Evolutionary conservation across 208 protist species (phyloP), one percentile per base, ranked within the genome.

Genomic region (Spongospora subterranea): DNA sequence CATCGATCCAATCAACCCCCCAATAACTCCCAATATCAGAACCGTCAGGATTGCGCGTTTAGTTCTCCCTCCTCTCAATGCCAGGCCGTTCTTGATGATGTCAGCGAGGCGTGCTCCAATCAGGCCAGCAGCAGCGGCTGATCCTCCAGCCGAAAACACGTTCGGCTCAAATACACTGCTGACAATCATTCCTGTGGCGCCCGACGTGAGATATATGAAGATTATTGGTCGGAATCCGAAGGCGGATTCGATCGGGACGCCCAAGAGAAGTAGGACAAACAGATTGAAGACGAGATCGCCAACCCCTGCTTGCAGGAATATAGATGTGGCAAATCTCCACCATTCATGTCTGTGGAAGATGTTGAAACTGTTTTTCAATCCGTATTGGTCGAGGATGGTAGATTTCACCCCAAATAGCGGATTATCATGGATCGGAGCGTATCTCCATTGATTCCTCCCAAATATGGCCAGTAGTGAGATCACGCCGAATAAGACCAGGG

Each of bases 141-240:
- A 6, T 40, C 71, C 35, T 43, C 71, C 71, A 82, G n/a, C n/a
- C 6, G 17, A 20, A 45, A 40, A 43, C 71, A 43, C n/a, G 6
- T 6, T 20, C 17, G 71, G 71, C 17, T 6, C 35, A 43, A 82
- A 60, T 60, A 60, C 50, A 60, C 50, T 60, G n/a, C 71, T 82
- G n/a, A 82, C 71, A 20, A 6, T 13, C 71, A 82, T 43, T 20
- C 71, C 71, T 13, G 35, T 35, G 6, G 35, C 13, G 6, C 71
- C 71, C 6, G 17, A 82, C 17, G 17, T 82, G 6, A 82, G n/a
- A 43, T 82, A 82, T 35, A 82, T 43, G 71, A 82, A 82, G n/a
- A 43, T 43, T 6, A 82, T 43, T 43, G 71, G 17, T 20, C 71
- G 71, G 35, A 82, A 82, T 43, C 71, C 71, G n/a, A 39, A 82